Evolutionary conservation across 495 filamentous ascomycete genomes (phyloP).

Genomic region (Xylona heveae): DNA sequence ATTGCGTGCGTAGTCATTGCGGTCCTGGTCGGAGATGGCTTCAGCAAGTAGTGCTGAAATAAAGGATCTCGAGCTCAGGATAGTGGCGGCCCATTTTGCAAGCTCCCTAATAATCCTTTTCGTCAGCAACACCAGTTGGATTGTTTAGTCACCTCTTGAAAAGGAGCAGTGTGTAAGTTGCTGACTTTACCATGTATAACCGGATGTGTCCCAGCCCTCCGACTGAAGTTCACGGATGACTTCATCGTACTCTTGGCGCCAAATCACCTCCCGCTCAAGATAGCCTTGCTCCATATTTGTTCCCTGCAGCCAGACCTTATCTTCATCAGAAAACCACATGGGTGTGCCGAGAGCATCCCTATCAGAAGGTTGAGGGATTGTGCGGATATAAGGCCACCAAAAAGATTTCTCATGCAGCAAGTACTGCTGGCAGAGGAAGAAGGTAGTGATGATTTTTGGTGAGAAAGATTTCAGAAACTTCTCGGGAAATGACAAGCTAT

Average conservation of each 20-base stretch:
- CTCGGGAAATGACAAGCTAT: background rate
- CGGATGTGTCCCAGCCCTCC: background rate
- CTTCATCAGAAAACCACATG: background rate
- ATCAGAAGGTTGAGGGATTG: background rate
- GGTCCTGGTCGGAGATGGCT: background rate
- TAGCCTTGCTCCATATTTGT: background rate
- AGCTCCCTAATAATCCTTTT: background rate
- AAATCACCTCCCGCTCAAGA: background rate
- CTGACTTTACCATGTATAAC: background rate
- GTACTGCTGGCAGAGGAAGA: background rate
- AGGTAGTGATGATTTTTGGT: background rate
- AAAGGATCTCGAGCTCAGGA: background rate
- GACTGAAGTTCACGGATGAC: background rate
- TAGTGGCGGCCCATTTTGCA: background rate
- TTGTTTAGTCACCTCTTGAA: too few relatives aligned
- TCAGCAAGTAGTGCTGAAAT: background rate
- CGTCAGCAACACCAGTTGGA: too few relatives aligned
- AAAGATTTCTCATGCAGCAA: background rate
- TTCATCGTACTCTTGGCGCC: background rate
- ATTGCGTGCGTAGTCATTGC: background rate
- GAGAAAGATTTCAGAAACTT: background rate
- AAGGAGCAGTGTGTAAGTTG: too few relatives aligned
- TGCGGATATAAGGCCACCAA: background rate
- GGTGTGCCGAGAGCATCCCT: background rate
- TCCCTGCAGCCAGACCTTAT: background rate